phyloP scores from a whole-genome alignment of 768 basidiomycete species.

The Tulasnella sp. region DNA sequence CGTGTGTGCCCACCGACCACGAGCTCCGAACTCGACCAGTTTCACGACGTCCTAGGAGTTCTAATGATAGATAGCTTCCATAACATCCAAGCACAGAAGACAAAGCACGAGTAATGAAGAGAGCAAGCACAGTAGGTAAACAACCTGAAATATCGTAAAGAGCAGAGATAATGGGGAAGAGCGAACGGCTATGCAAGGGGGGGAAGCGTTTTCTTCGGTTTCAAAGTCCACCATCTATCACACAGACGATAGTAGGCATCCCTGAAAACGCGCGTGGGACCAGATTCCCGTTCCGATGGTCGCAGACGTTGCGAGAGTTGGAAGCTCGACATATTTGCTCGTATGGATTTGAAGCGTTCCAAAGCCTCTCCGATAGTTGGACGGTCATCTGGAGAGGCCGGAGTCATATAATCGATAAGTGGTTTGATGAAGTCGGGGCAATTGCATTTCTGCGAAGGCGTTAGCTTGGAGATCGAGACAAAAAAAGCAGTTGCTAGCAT shows the following conservation, averaged over 20 bases:
- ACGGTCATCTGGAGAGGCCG: background rate
- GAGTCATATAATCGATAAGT: constrained; percentile 1
- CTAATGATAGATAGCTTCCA: too few species aligned
- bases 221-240: background rate
- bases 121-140: too few species aligned
- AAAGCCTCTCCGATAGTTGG: constrained; percentile 1
- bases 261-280: background rate
- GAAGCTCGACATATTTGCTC: background rate
- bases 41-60: too few species aligned
- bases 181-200: too few species aligned
- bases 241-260: background rate
- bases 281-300: background rate
- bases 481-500: too few species aligned
- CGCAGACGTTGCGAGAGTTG: background rate
- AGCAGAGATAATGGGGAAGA: too few species aligned
- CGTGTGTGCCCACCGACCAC: too few species aligned
- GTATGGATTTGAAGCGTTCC: background rate
- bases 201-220: background rate
- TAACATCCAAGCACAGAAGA: too few species aligned
- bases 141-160: too few species aligned
- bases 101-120: too few species aligned
- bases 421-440: background rate
- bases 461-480: background rate
- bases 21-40: too few species aligned
- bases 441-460: background rate